A percentile compares a stretch with the other conserved stretches of the same genome.
phyloP scores from a whole-genome alignment of 2,329 filamentous ascomycete species.

The Colletotrichum lentis region DNA sequence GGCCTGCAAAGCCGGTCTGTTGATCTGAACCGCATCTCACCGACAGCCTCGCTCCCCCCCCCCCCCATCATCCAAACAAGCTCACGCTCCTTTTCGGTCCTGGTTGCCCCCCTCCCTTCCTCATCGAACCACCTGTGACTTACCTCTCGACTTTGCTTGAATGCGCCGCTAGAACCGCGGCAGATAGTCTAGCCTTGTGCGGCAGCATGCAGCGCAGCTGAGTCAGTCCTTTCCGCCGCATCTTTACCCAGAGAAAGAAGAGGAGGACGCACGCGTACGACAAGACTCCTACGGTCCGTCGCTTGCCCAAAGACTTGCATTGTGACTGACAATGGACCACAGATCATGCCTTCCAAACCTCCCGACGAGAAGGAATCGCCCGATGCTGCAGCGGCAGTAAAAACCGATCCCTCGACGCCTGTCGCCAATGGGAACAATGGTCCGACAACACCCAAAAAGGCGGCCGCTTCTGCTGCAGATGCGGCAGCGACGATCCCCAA shows the following conservation, averaged over 20 bases:
- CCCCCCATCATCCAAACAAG: neutral
- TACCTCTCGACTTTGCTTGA: neutral
- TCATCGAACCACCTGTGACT: neutral
- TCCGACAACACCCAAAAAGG: slow-evolving; percentile 29
- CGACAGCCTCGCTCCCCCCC: neutral
- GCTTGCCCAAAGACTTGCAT: neutral
- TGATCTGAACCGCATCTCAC: slow-evolving; percentile 5
- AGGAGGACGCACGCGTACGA: slow-evolving; percentile 26
- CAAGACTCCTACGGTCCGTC: neutral
- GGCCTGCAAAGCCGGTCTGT: slow-evolving; percentile 19
- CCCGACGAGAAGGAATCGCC: slow-evolving; percentile 35
- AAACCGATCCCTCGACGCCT: slow-evolving; percentile 24
- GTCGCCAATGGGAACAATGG: slow-evolving; percentile 23
- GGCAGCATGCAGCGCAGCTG: slow-evolving; percentile 38
- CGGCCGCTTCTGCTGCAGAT: slow-evolving; percentile 4
- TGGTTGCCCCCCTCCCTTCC: neutral
- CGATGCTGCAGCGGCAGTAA: slow-evolving; percentile 15
- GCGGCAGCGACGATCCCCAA: slow-evolving; percentile 48
- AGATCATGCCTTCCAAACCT: slow-evolving; percentile 38
- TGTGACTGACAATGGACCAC: slow-evolving; percentile 20
- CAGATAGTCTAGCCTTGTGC: slow-evolving; percentile 17
- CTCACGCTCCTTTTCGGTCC: neutral
- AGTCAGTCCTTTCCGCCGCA: slow-evolving; percentile 19
- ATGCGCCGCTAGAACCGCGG: slow-evolving; percentile 4
- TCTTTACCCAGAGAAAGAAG: slow-evolving; percentile 5